phyloP scores from a whole-genome alignment of 768 basidiomycete species.

The Naematelia encephala region DNA sequence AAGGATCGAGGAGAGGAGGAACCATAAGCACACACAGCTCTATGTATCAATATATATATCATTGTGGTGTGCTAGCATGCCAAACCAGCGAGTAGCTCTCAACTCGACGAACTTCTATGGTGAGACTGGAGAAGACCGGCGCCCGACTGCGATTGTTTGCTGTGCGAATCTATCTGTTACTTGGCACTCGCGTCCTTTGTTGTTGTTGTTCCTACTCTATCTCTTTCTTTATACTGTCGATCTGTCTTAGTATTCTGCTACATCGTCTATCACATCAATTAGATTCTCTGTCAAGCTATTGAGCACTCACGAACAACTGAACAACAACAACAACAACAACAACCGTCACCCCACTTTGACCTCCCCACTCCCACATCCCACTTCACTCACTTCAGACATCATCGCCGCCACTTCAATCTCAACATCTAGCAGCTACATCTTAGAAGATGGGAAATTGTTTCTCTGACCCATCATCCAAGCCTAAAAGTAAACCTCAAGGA shows the following conservation, averaged over 20 bases:
- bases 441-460: constrained; percentile 48
- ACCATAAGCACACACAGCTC: background rate
- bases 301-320: too few species aligned
- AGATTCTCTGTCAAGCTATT: too few species aligned
- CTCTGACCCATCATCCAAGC: constrained; percentile 38
- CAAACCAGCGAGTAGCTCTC: too few species aligned
- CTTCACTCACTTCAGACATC: too few species aligned
- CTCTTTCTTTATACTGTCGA: too few species aligned
- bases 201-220: too few species aligned
- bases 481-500: constrained; percentile 14
- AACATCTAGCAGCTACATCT: background rate
- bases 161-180: background rate
- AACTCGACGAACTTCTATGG: background rate
- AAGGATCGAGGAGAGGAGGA: constrained; percentile 2
- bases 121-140: background rate
- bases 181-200: background rate
- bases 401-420: too few species aligned
- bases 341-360: too few species aligned
- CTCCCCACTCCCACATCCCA: too few species aligned
- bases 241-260: too few species aligned
- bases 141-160: background rate
- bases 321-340: too few species aligned
- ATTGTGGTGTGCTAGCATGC: background rate
- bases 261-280: background rate
- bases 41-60: background rate